These are phyloP conservation scores for Epichloe sp. DNA, from an alignment of 2,329 filamentous ascomycete species.

Conservation along the genomic window DNA sequence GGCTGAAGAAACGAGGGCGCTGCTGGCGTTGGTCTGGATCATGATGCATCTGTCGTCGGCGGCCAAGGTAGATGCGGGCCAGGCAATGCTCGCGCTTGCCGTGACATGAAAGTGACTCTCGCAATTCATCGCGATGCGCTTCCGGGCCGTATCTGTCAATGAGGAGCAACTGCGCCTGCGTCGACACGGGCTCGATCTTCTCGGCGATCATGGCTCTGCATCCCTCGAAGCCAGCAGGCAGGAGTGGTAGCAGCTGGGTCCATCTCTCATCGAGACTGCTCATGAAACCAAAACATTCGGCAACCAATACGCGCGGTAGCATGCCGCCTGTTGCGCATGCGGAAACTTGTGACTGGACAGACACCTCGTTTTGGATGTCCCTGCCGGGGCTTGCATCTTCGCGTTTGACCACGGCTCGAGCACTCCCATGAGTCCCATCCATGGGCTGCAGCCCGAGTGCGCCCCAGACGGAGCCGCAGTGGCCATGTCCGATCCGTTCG, in stretches of 20 bases:
- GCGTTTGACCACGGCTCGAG: background rate
- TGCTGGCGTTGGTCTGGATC: background rate
- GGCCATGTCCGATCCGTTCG: slow-evolving; percentile 1
- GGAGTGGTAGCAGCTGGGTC: slow-evolving; percentile 9
- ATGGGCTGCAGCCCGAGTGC: background rate
- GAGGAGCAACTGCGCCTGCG: slow-evolving; percentile 8
- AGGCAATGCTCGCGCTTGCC: slow-evolving; percentile 31
- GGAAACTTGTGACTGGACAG: slow-evolving; percentile 1
- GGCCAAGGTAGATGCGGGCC: slow-evolving; percentile 35
- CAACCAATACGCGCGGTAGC: background rate
- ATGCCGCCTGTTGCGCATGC: background rate
- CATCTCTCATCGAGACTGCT: slow-evolving; percentile 3
- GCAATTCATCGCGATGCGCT: background rate
- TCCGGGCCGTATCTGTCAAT: slow-evolving; percentile 9
- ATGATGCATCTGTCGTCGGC: slow-evolving; percentile 7
- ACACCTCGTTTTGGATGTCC: slow-evolving; percentile 2
- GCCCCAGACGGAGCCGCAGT: slow-evolving; percentile 5
- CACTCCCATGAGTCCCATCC: no score
- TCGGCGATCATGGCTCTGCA: slow-evolving; percentile 18
- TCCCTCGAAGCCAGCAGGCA: slow-evolving; percentile 9
- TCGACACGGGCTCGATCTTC: slow-evolving; percentile 13
- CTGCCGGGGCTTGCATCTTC: slow-evolving; percentile 5
- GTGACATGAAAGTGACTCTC: slow-evolving; percentile 8
- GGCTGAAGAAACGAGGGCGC: slow-evolving; percentile 18
- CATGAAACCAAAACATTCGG: background rate